phyloP scores from a whole-genome alignment of 2,329 filamentous ascomycete genomes.

The Thermoascus crustaceus region DNA sequence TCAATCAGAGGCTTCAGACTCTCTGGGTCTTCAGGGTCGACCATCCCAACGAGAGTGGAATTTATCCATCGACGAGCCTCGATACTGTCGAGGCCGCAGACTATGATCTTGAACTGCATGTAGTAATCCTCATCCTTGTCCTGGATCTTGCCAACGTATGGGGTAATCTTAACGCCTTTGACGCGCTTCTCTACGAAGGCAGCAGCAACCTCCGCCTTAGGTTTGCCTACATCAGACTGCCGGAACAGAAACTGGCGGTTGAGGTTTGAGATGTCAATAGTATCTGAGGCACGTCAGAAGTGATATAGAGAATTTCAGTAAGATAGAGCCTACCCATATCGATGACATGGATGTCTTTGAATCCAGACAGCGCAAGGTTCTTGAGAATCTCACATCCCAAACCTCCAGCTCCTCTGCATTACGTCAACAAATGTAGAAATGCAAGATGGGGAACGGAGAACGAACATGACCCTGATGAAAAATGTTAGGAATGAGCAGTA shows the following conservation, averaged over 20 bases:
- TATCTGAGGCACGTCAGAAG: constrained; percentile 52
- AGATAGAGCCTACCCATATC: constrained; percentile 69
- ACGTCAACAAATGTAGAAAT: constrained; percentile 20
- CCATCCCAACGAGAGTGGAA: constrained; percentile 80
- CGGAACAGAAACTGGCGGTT: constrained; percentile 98
- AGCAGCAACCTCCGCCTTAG: constrained; percentile 88
- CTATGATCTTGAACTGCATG: constrained; percentile 87
- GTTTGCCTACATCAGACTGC: constrained; percentile 80
- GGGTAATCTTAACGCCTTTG: constrained; percentile 82
- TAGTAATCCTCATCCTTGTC: constrained; percentile 96
- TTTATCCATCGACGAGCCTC: constrained; percentile 99
- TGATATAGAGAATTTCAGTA: neutral
- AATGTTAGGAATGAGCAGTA: constrained; percentile 13
- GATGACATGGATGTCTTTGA: constrained; percentile 96
- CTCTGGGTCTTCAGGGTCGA: constrained; percentile 74
- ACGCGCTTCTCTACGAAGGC: constrained; percentile 84
- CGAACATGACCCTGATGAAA: constrained; percentile 50
- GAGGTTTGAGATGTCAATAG: constrained; percentile 95
- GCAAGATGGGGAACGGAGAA: constrained; percentile 13
- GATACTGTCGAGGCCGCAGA: constrained; percentile 93
- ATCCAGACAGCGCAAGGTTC: constrained; percentile 88
- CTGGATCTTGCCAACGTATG: constrained; percentile 91
- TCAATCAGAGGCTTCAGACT: constrained; percentile 90
- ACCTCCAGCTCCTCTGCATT: constrained; percentile 74
- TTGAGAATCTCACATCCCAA: constrained; percentile 95